These are phyloP conservation scores for Phytophthora niederhauseri DNA, from an alignment of 352 stramenopile genomes.

Conservation along the genomic window DNA sequence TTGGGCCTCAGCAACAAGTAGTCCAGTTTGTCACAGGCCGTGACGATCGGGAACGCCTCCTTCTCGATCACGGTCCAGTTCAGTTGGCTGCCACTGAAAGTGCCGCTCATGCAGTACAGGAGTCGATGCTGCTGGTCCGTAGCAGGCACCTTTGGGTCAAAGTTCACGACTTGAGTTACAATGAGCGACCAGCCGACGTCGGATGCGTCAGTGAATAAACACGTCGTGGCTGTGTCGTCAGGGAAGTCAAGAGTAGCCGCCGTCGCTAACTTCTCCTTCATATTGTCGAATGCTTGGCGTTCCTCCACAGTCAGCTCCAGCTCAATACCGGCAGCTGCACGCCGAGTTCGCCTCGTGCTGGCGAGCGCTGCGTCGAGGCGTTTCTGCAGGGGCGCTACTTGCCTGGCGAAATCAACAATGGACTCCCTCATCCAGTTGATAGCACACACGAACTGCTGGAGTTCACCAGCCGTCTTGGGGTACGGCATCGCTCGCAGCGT, in stretches of 20 bases:
- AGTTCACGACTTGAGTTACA: not conserved
- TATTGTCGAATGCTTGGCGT: not conserved
- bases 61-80: constrained; percentile 4
- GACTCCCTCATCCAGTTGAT: constrained; percentile 6
- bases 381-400: not conserved
- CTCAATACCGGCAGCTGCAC: not conserved
- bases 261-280: constrained; percentile 3
- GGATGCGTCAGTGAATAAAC: not conserved
- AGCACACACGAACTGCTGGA: constrained; percentile 9
- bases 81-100: not conserved
- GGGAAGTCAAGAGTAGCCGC: constrained; percentile 1
- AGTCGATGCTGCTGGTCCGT: not conserved
- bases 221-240: constrained; percentile 4
- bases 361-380: not conserved
- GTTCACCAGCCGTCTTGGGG: constrained; percentile 1
- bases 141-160: not conserved
- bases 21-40: constrained; percentile 9
- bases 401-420: not conserved
- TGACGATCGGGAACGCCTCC: constrained; percentile 3
- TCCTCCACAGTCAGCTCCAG: not conserved
- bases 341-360: not conserved
- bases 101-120: constrained; percentile 1
- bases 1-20: constrained; percentile 11
- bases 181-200: constrained; percentile 6
- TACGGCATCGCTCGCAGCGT: not conserved